These are phyloP conservation scores for Phytophthora constricta DNA, from an alignment of 352 stramenopile genomes.

Conservation along the genomic window DNA sequence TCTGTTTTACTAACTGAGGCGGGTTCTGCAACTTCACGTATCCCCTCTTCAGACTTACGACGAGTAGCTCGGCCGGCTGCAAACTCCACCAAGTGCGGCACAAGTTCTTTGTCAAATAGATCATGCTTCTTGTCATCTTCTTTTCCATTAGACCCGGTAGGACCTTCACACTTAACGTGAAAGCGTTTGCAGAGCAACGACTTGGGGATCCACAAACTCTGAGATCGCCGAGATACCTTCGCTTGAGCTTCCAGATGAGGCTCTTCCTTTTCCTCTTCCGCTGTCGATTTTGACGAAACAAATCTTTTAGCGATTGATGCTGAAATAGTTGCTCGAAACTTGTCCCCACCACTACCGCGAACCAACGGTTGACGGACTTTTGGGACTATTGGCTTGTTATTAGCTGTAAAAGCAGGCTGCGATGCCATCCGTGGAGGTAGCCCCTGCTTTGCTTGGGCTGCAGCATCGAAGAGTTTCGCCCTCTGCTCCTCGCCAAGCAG, in stretches of 20 bases:
- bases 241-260: background rate
- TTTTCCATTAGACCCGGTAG: conserved; percentile 34
- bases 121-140: conserved; percentile 39
- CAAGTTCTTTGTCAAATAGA: conserved; percentile 76
- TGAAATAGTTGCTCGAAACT: conserved; percentile 79
- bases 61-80: conserved; percentile 45
- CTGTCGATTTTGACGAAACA: conserved; percentile 46
- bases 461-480: conserved; percentile 52
- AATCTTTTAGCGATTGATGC: conserved; percentile 87
- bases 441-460: conserved; percentile 39
- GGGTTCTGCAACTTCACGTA: background rate
- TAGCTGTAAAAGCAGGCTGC: background rate
- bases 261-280: conserved; percentile 12
- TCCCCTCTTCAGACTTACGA: background rate
- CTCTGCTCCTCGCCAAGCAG: conserved; percentile 53
- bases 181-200: conserved; percentile 86
- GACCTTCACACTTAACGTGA: conserved; percentile 65
- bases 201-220: conserved; percentile 69
- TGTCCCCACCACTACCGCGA: conserved; percentile 33
- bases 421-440: background rate
- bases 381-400: conserved; percentile 7
- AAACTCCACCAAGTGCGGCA: conserved; percentile 73
- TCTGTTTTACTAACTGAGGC: background rate
- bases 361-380: conserved; percentile 51
- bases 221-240: conserved; percentile 58